phyloP scores from a whole-genome alignment of 176 grass and related monocot genomes.

The Raddia guianensis region DNA sequence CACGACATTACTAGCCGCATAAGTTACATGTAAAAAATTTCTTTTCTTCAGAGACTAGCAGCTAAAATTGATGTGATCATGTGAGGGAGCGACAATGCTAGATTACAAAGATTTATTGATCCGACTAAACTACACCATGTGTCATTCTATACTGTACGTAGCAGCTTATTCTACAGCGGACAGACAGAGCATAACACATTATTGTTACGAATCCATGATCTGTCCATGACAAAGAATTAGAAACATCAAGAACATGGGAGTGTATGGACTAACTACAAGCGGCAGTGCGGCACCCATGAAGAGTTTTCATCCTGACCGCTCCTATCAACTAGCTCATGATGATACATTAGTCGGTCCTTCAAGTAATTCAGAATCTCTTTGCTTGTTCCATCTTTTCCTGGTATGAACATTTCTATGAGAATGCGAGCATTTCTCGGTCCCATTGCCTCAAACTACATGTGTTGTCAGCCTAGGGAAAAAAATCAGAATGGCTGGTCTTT shows the following conservation, averaged over 20 bases:
- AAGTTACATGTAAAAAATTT: no score
- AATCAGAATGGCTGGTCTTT: constrained; percentile 36
- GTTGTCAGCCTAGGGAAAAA: constrained; percentile 40
- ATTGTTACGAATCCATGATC: not conserved
- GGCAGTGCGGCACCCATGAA: constrained; percentile 22
- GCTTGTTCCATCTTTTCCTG: not conserved
- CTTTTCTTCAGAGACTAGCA: not conserved
- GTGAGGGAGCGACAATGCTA: not conserved
- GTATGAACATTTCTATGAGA: not conserved
- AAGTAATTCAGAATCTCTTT: constrained; percentile 1
- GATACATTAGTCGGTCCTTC: constrained; percentile 30
- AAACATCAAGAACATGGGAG: constrained; percentile 12
- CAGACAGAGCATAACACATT: constrained; percentile 27
- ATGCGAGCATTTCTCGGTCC: constrained; percentile 8
- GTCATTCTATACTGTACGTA: constrained; percentile 13
- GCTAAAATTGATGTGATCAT: not conserved
- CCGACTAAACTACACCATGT: constrained; percentile 14
- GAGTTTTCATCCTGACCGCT: constrained; percentile 15
- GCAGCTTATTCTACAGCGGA: not conserved
- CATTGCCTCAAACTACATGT: constrained; percentile 23
- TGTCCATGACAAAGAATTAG: constrained; percentile 17
- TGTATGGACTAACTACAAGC: constrained; percentile 28
- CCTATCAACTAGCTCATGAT: not conserved
- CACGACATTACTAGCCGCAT: no score
- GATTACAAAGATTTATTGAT: not conserved